Evolutionary conservation across 768 basidiomycete species (phyloP).

Genomic region (Tephrocybe sp.): DNA sequence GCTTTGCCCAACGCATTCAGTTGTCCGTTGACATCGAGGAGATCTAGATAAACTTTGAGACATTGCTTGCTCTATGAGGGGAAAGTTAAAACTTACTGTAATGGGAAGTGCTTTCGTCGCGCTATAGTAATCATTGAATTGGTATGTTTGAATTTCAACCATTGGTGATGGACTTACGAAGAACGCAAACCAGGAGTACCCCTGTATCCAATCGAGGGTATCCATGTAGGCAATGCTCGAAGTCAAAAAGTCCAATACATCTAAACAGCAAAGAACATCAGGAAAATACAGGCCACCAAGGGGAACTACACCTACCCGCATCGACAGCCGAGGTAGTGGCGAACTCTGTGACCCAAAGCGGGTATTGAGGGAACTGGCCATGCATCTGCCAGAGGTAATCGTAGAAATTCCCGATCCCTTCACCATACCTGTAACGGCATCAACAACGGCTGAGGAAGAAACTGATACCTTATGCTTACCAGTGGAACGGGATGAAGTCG

Average conservation of each 20-base stretch:
- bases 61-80: neutral
- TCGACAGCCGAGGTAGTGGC: slow-evolving; percentile 19
- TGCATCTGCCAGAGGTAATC: slow-evolving; percentile 34
- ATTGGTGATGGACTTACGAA: slow-evolving; percentile 15
- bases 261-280: slow-evolving; percentile 7
- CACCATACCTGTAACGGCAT: slow-evolving; percentile 24
- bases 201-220: slow-evolving; percentile 39
- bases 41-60: slow-evolving; percentile 9
- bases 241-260: slow-evolving; percentile 41
- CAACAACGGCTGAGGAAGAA: too few relatives aligned
- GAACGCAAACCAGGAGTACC: slow-evolving; percentile 48
- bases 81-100: slow-evolving; percentile 17
- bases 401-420: slow-evolving; percentile 32
- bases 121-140: slow-evolving; percentile 14
- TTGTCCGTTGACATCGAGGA: slow-evolving; percentile 21
- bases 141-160: too few relatives aligned
- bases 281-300: neutral
- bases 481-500: slow-evolving; percentile 36
- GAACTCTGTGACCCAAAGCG: slow-evolving; percentile 37
- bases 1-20: slow-evolving; percentile 20
- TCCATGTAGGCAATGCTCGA: slow-evolving; percentile 42
- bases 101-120: slow-evolving; percentile 19
- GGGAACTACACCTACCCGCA: slow-evolving; percentile 9
- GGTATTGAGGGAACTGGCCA: slow-evolving; percentile 28
- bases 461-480: slow-evolving; percentile 20